A percentile compares a stretch with the other conserved stretches of the same genome.
Conservation (phyloP, 164 flowering plant species). For the Macadamia integrifolia region DNA sequence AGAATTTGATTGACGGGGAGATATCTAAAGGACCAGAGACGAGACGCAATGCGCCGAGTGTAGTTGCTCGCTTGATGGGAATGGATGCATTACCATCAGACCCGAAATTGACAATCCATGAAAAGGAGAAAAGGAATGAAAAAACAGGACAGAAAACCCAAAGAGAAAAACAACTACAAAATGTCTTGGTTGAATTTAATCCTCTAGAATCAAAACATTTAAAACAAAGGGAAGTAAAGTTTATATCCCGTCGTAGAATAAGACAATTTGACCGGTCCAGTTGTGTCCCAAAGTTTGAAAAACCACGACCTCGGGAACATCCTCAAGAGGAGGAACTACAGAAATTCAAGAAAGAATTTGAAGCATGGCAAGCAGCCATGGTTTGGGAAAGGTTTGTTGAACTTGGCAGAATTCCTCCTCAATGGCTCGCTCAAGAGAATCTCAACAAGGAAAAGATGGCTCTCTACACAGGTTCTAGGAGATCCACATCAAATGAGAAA, state of each 20-base stretch:
- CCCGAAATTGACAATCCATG: slow-evolving; percentile 25
- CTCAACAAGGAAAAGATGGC: slow-evolving; percentile 48
- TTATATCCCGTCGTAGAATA: slow-evolving; percentile 14
- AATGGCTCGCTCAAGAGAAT: slow-evolving; percentile 48
- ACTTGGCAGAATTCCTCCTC: slow-evolving; percentile 28
- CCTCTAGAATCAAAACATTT: slow-evolving; percentile 31
- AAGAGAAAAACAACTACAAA: slow-evolving; percentile 27
- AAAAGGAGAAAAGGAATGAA: slow-evolving; percentile 33
- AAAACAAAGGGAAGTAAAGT: slow-evolving; percentile 19
- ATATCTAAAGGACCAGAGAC: slow-evolving; percentile 40
- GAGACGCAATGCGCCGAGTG: slow-evolving; percentile 56
- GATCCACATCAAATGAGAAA: slow-evolving; percentile 16
- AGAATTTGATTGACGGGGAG: slow-evolving; percentile 67
- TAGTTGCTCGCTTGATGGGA: slow-evolving; percentile 96
- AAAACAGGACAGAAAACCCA: slow-evolving; percentile 13
- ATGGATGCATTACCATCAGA: slow-evolving; percentile 62
- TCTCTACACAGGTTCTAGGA: slow-evolving; percentile 26
- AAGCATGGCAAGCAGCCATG: slow-evolving; percentile 88
- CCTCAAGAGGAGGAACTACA: slow-evolving; percentile 96
- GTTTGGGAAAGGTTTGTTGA: slow-evolving; percentile 52
- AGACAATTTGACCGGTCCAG: slow-evolving; percentile 25
- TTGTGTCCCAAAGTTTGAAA: slow-evolving; percentile 21
- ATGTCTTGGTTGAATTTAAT: slow-evolving; percentile 21
- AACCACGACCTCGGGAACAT: slow-evolving; percentile 65
- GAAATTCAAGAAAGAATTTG: slow-evolving; percentile 94